Evolutionary conservation across 2,329 filamentous ascomycete species (phyloP).

Genomic region (Beauveria bassiana): DNA sequence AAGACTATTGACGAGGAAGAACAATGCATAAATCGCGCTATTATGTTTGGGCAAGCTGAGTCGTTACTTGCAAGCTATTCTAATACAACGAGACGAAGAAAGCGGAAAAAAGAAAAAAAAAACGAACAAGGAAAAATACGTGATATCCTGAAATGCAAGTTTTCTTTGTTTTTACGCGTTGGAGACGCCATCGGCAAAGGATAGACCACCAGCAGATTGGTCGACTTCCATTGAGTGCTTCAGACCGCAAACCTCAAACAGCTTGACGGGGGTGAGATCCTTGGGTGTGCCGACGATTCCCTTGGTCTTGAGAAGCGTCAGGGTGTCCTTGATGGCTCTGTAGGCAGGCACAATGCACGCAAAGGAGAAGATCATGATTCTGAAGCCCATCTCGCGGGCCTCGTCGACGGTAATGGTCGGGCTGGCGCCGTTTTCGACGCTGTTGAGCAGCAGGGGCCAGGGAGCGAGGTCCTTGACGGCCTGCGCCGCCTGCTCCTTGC

Average conservation of each 20-base stretch:
- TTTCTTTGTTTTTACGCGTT: background rate
- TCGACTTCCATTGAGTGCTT: slow-evolving; percentile 44
- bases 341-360: slow-evolving; percentile 41
- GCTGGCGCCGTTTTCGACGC: slow-evolving; percentile 48
- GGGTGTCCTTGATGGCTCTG: slow-evolving; percentile 32
- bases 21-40: slow-evolving; percentile 3
- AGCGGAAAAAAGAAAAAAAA: background rate
- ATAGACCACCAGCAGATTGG: slow-evolving; percentile 15
- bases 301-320: slow-evolving; percentile 30
- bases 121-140: background rate
- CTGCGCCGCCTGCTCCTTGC: slow-evolving; percentile 39
- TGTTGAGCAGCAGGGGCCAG: slow-evolving; percentile 47
- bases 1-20: background rate
- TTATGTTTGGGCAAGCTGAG: background rate
- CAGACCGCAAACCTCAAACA: slow-evolving; percentile 46
- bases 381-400: slow-evolving; percentile 48
- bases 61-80: slow-evolving; percentile 7
- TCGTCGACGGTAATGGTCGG: slow-evolving; percentile 46
- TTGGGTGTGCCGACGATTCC: slow-evolving; percentile 31
- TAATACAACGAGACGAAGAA: slow-evolving; percentile 1
- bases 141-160: background rate
- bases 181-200: slow-evolving; percentile 8
- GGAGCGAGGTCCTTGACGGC: slow-evolving; percentile 40
- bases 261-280: slow-evolving; percentile 36
- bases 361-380: slow-evolving; percentile 50